These are phyloP conservation scores for Lentinus brumalis DNA, from an alignment of 768 basidiomycete species.

Conservation along the genomic window DNA sequence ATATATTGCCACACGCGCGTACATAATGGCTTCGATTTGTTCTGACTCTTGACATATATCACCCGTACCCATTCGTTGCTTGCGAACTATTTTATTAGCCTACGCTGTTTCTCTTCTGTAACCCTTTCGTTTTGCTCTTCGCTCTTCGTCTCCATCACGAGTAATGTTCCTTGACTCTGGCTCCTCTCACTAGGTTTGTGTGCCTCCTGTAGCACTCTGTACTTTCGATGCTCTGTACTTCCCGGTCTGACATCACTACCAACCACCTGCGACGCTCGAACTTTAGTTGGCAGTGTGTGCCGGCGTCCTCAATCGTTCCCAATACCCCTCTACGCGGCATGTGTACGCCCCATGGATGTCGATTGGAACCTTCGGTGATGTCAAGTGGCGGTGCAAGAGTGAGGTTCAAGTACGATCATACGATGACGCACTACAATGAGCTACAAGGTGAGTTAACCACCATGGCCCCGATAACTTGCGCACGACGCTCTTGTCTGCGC, in stretches of 20 bases:
- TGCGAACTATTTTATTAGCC: conserved; percentile 26
- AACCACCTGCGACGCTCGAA: neutral
- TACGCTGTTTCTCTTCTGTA: conserved; percentile 18
- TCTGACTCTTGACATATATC: conserved; percentile 7
- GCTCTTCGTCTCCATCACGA: neutral
- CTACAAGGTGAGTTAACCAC: too few species aligned
- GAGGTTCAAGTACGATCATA: too few species aligned
- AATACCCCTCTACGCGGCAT: too few species aligned
- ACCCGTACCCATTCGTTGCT: conserved; percentile 10
- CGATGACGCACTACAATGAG: too few species aligned
- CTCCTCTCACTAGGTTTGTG: conserved; percentile 9
- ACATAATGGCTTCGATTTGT: conserved; percentile 15
- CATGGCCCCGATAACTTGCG: too few species aligned
- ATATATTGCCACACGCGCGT: conserved; percentile 6
- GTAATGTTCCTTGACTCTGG: conserved; percentile 1
- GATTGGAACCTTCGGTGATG: too few species aligned
- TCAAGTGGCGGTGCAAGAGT: too few species aligned
- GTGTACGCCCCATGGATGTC: too few species aligned
- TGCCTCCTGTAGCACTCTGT: conserved; percentile 16
- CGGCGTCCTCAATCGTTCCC: too few species aligned
- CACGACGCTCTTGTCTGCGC: too few species aligned
- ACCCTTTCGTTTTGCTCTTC: conserved; percentile 4
- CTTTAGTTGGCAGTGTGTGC: neutral
- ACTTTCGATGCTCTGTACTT: conserved; percentile 17
- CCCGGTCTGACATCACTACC: conserved; percentile 12